Evolutionary conservation across 1,139 yeast species (phyloP).

Genomic region (Schwanniomyces etchellsii): DNA sequence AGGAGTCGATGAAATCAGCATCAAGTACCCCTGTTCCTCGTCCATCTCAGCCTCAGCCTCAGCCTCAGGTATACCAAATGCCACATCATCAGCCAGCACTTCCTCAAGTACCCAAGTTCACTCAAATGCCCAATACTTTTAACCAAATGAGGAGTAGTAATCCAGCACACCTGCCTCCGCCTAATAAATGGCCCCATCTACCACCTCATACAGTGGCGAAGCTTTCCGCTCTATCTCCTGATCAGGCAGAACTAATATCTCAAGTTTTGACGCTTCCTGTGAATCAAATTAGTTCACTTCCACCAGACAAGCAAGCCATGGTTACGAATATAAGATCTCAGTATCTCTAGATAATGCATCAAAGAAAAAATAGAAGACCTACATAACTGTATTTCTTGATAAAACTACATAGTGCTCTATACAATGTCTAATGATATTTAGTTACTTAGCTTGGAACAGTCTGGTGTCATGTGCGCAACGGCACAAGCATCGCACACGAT

Average conservation of each 20-base stretch:
- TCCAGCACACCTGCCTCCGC: constrained; percentile 9
- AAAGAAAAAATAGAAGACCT: too few relatives aligned
- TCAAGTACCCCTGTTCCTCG: constrained; percentile 17
- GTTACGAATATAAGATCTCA: constrained; percentile 55
- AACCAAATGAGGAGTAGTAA: constrained; percentile 6
- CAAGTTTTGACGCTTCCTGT: constrained; percentile 57
- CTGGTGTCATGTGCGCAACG: too few relatives aligned
- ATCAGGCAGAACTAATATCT: constrained; percentile 59
- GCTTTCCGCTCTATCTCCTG: constrained; percentile 41
- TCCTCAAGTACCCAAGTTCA: constrained; percentile 6
- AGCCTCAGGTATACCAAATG: constrained; percentile 5
- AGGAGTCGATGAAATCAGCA: constrained; percentile 36
- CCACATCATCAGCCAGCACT: constrained; percentile 7
- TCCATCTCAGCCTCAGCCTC: constrained; percentile 9
- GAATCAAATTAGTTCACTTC: constrained; percentile 50
- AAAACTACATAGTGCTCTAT: too few relatives aligned
- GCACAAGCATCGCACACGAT: too few relatives aligned
- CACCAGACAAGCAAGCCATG: constrained; percentile 56
- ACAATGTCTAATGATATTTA: too few relatives aligned
- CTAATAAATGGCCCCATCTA: constrained; percentile 44
- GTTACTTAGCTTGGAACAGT: too few relatives aligned
- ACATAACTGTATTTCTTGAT: too few relatives aligned
- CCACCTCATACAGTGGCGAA: constrained; percentile 46
- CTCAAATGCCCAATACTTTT: constrained; percentile 6
- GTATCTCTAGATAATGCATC: constrained; percentile 30